Percentiles rank a stretch among this genome's conserved stretches.
Evolutionary conservation across 2,329 filamentous ascomycete species (phyloP).

Genomic region (Balansia obtecta): DNA sequence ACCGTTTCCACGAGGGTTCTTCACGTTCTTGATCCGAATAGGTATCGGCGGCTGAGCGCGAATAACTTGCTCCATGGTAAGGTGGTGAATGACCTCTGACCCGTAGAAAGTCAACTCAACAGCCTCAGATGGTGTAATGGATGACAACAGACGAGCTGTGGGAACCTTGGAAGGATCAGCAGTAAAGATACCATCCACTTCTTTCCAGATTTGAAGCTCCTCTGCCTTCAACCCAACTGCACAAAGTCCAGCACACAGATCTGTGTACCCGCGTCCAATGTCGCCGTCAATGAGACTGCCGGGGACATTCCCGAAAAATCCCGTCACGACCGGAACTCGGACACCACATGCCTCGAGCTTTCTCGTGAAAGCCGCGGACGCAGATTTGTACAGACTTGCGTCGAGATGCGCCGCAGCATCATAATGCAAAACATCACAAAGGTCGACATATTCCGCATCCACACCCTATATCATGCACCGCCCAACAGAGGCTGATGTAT

Average conservation of each 20-base stretch:
- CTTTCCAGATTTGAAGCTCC: slow-evolving; percentile 97
- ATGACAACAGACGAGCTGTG: slow-evolving; percentile 76
- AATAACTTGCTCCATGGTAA: slow-evolving; percentile 96
- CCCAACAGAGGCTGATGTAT: not conserved
- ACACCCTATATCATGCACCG: slow-evolving; percentile 43
- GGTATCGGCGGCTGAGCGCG: slow-evolving; percentile 67
- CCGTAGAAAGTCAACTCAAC: slow-evolving; percentile 92
- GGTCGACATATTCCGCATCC: slow-evolving; percentile 79
- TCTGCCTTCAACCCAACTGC: slow-evolving; percentile 78
- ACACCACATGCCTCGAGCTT: slow-evolving; percentile 53
- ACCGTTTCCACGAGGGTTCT: slow-evolving; percentile 67
- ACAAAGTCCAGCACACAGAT: slow-evolving; percentile 84
- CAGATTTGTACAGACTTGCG: slow-evolving; percentile 55
- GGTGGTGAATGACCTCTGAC: slow-evolving; percentile 94
- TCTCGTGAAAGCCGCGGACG: slow-evolving; percentile 47
- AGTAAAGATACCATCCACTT: slow-evolving; percentile 89
- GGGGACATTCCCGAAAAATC: slow-evolving; percentile 89
- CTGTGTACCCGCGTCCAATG: slow-evolving; percentile 91
- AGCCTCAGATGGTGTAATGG: slow-evolving; percentile 88
- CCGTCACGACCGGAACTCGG: slow-evolving; percentile 70
- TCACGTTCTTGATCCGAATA: slow-evolving; percentile 86
- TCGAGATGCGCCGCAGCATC: slow-evolving; percentile 47
- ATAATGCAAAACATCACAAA: slow-evolving; percentile 69
- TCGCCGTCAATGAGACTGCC: slow-evolving; percentile 79
- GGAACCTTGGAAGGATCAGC: slow-evolving; percentile 81